Base-by-base conservation (phyloP, 2,329 filamentous ascomycete species). In the Cephalotrichum gorgonifer region DNA sequence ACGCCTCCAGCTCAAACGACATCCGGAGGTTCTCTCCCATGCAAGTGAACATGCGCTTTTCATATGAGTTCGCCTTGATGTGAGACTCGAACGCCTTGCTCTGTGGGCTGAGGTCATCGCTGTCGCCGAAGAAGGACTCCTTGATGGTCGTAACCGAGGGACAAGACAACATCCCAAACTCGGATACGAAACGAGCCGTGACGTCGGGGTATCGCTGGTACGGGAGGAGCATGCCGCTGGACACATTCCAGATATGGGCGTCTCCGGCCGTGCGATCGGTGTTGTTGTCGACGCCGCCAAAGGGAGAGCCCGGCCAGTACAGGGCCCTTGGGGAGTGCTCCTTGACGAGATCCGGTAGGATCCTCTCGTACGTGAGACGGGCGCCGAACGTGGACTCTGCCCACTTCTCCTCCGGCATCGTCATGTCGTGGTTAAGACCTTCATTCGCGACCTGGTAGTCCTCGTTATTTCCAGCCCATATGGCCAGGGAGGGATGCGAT, bases 31-130 rank as follows among this genome's bases (percentile, higher is more conserved):
- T 96, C 64, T 96, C 90, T 3, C 88, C 87, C 2, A 96, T 73
- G 60, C 96, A 96, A 1, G 90, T 80, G 1, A 89, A 90, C 50
- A 96, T 81, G 41, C 88, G 77, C 27, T 89, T 79, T 64, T 94
- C 88, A 61, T 95, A 88, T 0, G 90, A 90, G 47, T 85, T 84
- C 2, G 90, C 91, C 67, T 96, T 96, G 72, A 96, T 96, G 73
- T 96, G 91, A 62, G 95, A 95, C 64, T 96, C 90, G 26, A 96
- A 69, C 5, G 89, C 91, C 30, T 85, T 83, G 4, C 86, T 93
- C 61, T 95, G 88, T 2, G 89, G 77, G 62, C 87, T 91, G 4
- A 79, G 76, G 47, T 88, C 79, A 44, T 85, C 75, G 49, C 75
- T 75, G 48, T 77, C 78, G 60, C 65, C 56, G 0, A 81, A 84